These are phyloP conservation scores for Leccinum pachyderme DNA, from an alignment of 1,284 basidiomycete genomes.

Conservation along the genomic window DNA sequence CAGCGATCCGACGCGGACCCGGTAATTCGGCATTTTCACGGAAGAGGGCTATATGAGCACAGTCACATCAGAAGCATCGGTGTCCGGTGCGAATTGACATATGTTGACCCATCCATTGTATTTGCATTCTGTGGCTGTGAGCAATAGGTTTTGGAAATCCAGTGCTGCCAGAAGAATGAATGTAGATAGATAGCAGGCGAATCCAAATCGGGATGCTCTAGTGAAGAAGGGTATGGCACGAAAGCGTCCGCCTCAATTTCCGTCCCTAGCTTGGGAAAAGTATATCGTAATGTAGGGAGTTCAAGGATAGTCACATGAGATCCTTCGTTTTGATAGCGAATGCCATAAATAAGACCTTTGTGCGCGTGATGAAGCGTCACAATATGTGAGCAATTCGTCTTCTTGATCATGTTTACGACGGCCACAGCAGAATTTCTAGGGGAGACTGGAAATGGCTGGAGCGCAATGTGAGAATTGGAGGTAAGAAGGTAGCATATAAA, in stretches of 20 bases:
- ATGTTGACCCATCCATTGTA: constrained; percentile 22
- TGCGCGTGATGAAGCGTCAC: constrained; percentile 29
- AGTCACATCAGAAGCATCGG: not conserved
- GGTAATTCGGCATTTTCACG: not conserved
- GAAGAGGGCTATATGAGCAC: constrained; percentile 1
- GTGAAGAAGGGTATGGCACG: constrained; percentile 23
- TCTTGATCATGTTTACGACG: constrained; percentile 30
- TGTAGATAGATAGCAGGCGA: constrained; percentile 31
- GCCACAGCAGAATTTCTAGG: constrained; percentile 34
- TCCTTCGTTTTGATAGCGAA: constrained; percentile 11
- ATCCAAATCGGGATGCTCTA: constrained; percentile 9
- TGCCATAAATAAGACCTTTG: constrained; percentile 24
- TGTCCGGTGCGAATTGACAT: not conserved
- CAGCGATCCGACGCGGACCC: constrained; percentile 14
- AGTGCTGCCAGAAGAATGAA: constrained; percentile 41
- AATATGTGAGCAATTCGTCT: constrained; percentile 31
- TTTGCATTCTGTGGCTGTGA: constrained; percentile 22
- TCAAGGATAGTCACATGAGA: constrained; percentile 21
- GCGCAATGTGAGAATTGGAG: not conserved
- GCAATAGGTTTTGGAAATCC: constrained; percentile 37
- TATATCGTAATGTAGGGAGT: constrained; percentile 26
- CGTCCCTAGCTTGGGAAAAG: constrained; percentile 35
- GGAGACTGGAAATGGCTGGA: constrained; percentile 37
- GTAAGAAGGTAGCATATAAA: not conserved
- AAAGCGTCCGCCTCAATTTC: constrained; percentile 30